phyloP scores from a whole-genome alignment of 140 eudicot species.

The Flaveria floridana region DNA sequence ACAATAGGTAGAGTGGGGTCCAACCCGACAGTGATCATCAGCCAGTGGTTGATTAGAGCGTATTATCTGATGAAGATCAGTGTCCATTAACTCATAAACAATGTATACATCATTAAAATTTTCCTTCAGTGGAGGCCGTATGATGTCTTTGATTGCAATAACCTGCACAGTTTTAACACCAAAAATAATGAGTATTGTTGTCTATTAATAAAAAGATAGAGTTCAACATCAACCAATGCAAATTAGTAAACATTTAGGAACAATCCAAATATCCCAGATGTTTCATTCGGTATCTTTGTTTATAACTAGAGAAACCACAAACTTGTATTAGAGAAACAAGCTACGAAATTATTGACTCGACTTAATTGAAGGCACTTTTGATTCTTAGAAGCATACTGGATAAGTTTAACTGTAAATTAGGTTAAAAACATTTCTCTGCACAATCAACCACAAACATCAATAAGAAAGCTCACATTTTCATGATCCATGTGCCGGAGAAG shows the following conservation, averaged over 20 bases:
- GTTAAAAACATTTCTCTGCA: not conserved
- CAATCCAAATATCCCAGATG: not conserved
- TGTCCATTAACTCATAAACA: conserved; percentile 92
- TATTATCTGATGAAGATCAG: conserved; percentile 95
- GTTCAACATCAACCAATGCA: not conserved
- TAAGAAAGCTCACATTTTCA: conserved; percentile 62
- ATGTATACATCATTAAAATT: conserved; percentile 90
- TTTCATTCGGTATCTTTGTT: too few species aligned
- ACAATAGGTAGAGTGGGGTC: conserved; percentile 30
- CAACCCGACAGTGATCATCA: conserved; percentile 98
- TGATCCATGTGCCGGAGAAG: conserved; percentile 94
- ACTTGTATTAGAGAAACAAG: too few species aligned
- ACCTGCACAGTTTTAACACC: conserved; percentile 47
- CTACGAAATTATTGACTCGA: not conserved
- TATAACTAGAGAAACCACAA: too few species aligned
- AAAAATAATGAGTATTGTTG: not conserved
- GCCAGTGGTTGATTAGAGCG: conserved; percentile 80
- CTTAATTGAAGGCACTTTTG: not conserved
- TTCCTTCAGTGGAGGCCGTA: conserved; percentile 85
- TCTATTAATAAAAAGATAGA: conserved; percentile 15
- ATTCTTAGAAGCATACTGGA: too few species aligned
- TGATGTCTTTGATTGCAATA: conserved; percentile 80
- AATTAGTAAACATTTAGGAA: not conserved
- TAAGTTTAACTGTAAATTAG: not conserved
- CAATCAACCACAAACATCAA: not conserved